These are phyloP conservation scores for Alternaria gansuensis DNA, from an alignment of 2,329 filamentous ascomycete genomes.

Conservation along the genomic window DNA sequence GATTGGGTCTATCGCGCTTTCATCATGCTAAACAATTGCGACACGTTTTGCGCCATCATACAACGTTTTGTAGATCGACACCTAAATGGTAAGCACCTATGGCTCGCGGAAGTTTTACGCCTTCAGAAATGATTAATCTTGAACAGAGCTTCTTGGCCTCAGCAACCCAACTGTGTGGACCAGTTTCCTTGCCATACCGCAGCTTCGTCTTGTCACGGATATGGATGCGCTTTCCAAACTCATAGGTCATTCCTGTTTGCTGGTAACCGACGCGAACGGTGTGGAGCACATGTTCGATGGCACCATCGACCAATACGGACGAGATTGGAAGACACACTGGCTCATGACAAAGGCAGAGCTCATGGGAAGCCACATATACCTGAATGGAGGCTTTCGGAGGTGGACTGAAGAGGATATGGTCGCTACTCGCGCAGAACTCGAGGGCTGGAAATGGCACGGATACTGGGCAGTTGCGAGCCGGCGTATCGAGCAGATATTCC, in stretches of 20 bases:
- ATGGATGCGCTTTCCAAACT: neutral
- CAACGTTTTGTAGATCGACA: neutral
- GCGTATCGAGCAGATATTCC: slow-evolving; percentile 4
- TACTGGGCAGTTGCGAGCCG: neutral
- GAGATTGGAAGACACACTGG: slow-evolving; percentile 4
- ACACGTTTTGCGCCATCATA: slow-evolving; percentile 4
- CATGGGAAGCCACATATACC: neutral
- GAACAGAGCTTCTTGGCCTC: neutral
- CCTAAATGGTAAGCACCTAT: neutral
- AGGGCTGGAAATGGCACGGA: neutral
- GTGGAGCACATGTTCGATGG: neutral
- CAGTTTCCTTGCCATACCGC: neutral
- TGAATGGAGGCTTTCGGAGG: neutral
- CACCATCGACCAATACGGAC: slow-evolving; percentile 6
- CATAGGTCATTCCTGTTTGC: neutral
- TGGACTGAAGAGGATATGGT: neutral
- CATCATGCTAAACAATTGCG: neutral
- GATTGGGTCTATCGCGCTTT: neutral
- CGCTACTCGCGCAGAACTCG: neutral
- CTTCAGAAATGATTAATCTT: neutral
- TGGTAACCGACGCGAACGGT: neutral
- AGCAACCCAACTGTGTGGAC: neutral
- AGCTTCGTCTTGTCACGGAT: neutral
- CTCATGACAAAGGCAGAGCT: slow-evolving; percentile 1
- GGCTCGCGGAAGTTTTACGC: neutral